Percentiles rank a stretch among this genome's conserved stretches.
Evolutionary conservation across 495 filamentous ascomycete genomes (phyloP).

Genomic region (Lasiosphaeria miniovina): DNA sequence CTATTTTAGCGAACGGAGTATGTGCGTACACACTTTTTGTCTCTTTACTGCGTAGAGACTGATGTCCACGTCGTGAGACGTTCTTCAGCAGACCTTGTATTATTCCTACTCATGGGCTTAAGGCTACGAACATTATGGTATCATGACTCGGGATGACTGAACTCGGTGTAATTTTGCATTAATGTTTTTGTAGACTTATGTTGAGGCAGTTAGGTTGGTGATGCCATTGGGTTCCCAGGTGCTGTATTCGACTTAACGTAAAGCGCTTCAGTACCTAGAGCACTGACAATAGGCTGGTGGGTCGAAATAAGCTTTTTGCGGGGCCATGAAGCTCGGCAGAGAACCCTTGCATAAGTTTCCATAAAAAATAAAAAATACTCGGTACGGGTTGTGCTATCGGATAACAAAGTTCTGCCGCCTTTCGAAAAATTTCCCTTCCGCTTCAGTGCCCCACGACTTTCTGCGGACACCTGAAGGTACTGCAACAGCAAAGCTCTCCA

Average conservation of each 20-base stretch:
- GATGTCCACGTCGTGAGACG: no score
- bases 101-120: no score
- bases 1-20: no score
- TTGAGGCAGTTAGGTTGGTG: no score
- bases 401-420: not conserved
- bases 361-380: not conserved
- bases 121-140: no score
- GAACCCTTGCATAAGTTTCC: not conserved
- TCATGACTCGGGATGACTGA: not conserved
- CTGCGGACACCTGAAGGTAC: not conserved
- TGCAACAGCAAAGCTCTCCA: not conserved
- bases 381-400: slow-evolving; percentile 13
- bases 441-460: not conserved
- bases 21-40: no score
- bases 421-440: not conserved
- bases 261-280: no score
- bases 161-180: not conserved
- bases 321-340: slow-evolving; percentile 12
- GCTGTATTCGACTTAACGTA: no score
- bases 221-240: no score
- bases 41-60: no score
- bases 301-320: slow-evolving; percentile 21
- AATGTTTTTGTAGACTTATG: no score
- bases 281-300: not conserved
- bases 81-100: no score